A percentile compares a stretch with the other conserved stretches of the same genome.
These are phyloP conservation scores for Kentomonas sorsogonicus DNA, from an alignment of 208 protist species.

Conservation along the genomic window DNA sequence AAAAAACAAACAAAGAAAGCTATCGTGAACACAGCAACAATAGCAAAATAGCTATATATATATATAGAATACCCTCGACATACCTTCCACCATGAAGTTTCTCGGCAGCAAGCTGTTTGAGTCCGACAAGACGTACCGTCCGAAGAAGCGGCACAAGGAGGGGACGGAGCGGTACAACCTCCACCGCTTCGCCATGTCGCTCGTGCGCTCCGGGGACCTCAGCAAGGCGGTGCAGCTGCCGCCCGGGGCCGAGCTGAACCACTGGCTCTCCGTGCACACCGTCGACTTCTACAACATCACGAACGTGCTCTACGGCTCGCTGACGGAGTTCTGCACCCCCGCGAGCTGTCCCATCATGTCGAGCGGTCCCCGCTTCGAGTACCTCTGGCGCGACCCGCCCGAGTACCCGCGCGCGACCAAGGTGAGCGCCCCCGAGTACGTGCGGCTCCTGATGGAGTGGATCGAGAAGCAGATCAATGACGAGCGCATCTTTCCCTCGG, in stretches of 20 bases:
- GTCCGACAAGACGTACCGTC: conserved; percentile 93
- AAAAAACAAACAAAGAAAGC: no score
- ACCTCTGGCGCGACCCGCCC: conserved; percentile 96
- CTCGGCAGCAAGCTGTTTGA: conserved; percentile 82
- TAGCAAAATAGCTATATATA: no score
- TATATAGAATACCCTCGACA: no score
- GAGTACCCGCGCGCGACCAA: conserved; percentile 94
- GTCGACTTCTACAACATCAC: conserved; percentile 99
- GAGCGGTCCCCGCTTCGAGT: conserved; percentile 94
- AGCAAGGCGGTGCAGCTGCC: conserved; percentile 93
- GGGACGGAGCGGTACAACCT: conserved; percentile 94
- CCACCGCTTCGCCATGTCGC: conserved; percentile 87
- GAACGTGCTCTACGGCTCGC: conserved; percentile 97
- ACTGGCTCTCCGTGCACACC: conserved; percentile 98
- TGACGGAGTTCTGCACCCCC: conserved; percentile 98
- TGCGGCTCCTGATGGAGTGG: conserved; percentile 97
- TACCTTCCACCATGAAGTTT: conserved; percentile 47
- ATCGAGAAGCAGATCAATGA: conserved; percentile 96
- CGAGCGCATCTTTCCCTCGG: conserved; percentile 95
- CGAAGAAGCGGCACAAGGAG: conserved; percentile 93
- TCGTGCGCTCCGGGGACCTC: conserved; percentile 92
- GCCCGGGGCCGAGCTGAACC: conserved; percentile 93
- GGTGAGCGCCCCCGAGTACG: conserved; percentile 96
- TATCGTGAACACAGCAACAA: no score
- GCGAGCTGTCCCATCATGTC: conserved; percentile 95